Evolutionary conservation across 1,284 basidiomycete species (phyloP).

Genomic region (Malassezia sympodialis): DNA sequence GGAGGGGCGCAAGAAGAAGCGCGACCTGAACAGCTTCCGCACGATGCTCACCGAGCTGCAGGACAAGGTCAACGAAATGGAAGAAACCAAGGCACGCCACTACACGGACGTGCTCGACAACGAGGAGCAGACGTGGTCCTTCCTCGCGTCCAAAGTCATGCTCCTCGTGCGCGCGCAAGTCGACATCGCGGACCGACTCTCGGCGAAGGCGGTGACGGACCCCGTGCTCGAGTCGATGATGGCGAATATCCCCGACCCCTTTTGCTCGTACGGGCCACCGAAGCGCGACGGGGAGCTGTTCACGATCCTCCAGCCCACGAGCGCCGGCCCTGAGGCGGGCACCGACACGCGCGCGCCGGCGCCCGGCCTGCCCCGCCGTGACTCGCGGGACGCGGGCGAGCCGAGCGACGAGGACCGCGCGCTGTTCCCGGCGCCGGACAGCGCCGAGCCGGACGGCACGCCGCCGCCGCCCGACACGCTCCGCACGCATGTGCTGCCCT

Average conservation of each 20-base stretch:
- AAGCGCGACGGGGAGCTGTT: slow-evolving; percentile 83
- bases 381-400: not conserved
- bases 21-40: slow-evolving; percentile 50
- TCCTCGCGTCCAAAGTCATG: slow-evolving; percentile 57
- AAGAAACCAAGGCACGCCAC: slow-evolving; percentile 66
- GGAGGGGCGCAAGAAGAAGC: slow-evolving; percentile 58
- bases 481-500: not conserved
- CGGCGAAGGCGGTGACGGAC: slow-evolving; percentile 74
- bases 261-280: slow-evolving; percentile 78
- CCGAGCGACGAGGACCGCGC: not conserved
- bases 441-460: not conserved
- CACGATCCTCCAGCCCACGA: slow-evolving; percentile 55
- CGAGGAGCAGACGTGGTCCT: slow-evolving; percentile 86
- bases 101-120: slow-evolving; percentile 78
- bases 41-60: slow-evolving; percentile 57
- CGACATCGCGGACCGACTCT: slow-evolving; percentile 58
- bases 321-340: not conserved
- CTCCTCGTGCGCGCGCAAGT: slow-evolving; percentile 36
- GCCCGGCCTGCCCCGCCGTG: not conserved
- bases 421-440: not conserved
- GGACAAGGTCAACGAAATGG: slow-evolving; percentile 74
- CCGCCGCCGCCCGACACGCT: not conserved
- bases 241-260: slow-evolving; percentile 78
- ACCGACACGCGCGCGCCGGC: not conserved
- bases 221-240: slow-evolving; percentile 82